phyloP scores from a whole-genome alignment of 805 yeast genomes.

The Cephaloascus albidus region DNA sequence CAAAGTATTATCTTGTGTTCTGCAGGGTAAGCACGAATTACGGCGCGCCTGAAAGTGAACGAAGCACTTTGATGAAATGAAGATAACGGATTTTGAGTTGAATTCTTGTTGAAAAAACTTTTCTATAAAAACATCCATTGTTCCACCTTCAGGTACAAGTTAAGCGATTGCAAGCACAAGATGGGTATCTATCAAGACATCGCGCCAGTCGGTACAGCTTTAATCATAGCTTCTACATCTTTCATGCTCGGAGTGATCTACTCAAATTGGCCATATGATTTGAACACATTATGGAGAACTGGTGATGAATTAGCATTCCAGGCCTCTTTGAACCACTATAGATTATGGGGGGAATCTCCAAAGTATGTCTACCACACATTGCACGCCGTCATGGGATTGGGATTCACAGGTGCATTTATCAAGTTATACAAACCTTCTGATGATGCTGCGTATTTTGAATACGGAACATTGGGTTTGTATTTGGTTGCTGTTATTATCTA shows the following conservation, averaged over 20 bases:
- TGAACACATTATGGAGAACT: conserved; percentile 60
- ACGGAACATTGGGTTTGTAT: conserved; percentile 69
- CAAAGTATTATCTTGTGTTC: no score
- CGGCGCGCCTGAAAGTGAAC: no score
- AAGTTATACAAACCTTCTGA: conserved; percentile 84
- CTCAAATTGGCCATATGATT: conserved; percentile 77
- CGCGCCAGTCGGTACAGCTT: conserved; percentile 32
- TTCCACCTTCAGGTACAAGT: no score
- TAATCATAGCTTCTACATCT: conserved; percentile 47
- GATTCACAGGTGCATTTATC: conserved; percentile 62
- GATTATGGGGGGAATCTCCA: conserved; percentile 63
- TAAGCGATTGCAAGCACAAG: neutral
- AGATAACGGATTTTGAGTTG: no score
- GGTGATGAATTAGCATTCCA: conserved; percentile 43
- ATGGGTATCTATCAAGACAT: conserved; percentile 25
- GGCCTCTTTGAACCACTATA: conserved; percentile 64
- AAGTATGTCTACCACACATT: conserved; percentile 45
- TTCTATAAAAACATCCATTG: no score
- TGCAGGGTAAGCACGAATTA: no score
- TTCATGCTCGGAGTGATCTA: conserved; percentile 76
- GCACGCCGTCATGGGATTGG: conserved; percentile 54
- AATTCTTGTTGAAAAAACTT: no score
- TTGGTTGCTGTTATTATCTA: conserved; percentile 72
- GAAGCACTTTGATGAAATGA: no score
- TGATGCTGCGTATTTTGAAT: conserved; percentile 82